These are phyloP conservation scores for Euryodendron excelsum DNA, from an alignment of 148 eudicot genomes.

Conservation along the genomic window DNA sequence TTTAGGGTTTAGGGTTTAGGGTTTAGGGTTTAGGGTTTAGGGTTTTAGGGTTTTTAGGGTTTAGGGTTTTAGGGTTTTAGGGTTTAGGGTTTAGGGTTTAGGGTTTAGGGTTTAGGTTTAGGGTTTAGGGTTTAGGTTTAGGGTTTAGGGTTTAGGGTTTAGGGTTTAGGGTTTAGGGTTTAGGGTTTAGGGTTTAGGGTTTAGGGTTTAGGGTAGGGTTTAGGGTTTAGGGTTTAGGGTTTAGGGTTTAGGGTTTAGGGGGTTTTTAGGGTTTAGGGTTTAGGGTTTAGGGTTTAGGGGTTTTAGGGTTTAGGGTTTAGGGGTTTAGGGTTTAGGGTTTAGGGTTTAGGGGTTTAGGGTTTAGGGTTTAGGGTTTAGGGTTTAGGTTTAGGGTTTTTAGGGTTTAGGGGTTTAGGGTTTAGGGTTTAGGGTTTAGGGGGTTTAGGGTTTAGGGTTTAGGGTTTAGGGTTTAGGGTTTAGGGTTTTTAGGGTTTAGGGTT, in stretches of 20 bases:
- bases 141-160: background rate
- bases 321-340: background rate
- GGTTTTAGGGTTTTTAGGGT: background rate
- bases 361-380: background rate
- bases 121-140: background rate
- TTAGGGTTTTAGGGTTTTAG: background rate
- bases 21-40: background rate
- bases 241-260: background rate
- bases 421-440: conserved; percentile 13
- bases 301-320: background rate
- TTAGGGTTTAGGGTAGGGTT: background rate
- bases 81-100: background rate
- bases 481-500: conserved; percentile 16
- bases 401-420: background rate
- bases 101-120: background rate
- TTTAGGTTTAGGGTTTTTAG: background rate
- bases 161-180: background rate
- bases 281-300: background rate
- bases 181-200: background rate
- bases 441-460: conserved; percentile 7
- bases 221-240: background rate
- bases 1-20: background rate
- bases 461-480: conserved; percentile 6
- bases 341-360: background rate
- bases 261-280: background rate